Conservation (phyloP, 2,329 filamentous ascomycete genomes). For the Fusarium beomiforme region DNA sequence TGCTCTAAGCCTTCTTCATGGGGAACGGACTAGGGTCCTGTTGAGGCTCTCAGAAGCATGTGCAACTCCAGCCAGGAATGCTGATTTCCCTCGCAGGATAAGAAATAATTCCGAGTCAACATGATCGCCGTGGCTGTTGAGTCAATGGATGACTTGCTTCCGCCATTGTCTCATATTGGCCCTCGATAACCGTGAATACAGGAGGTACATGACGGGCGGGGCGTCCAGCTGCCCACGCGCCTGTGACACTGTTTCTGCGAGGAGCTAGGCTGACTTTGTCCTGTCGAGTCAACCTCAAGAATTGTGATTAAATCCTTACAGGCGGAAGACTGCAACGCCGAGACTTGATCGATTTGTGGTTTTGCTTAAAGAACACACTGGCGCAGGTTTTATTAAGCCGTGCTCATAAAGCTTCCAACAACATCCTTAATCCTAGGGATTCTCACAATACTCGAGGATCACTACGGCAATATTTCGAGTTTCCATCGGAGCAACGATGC, state of each 20-base stretch:
- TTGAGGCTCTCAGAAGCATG: slow-evolving; percentile 19
- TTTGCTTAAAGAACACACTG: neutral
- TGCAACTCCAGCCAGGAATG: slow-evolving; percentile 17
- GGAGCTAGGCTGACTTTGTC: slow-evolving; percentile 13
- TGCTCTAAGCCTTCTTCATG: slow-evolving; percentile 8
- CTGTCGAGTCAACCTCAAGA: slow-evolving; percentile 9
- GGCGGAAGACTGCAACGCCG: neutral
- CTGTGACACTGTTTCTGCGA: slow-evolving; percentile 29
- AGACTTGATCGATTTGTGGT: slow-evolving; percentile 4
- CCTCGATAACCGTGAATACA: slow-evolving; percentile 24
- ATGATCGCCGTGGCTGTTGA: slow-evolving; percentile 14
- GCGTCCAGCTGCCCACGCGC: slow-evolving; percentile 19
- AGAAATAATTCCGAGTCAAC: slow-evolving; percentile 1
- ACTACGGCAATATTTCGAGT: neutral
- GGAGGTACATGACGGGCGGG: slow-evolving; percentile 34
- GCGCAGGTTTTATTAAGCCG: neutral
- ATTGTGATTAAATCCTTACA: slow-evolving; percentile 10
- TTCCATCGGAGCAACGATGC: neutral
- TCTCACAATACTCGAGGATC: neutral
- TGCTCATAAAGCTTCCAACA: neutral
- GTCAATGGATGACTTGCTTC: slow-evolving; percentile 6
- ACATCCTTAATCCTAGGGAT: neutral
- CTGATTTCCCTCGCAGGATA: slow-evolving; percentile 21
- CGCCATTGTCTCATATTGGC: slow-evolving; percentile 26
- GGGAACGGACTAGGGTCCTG: slow-evolving; percentile 24